Base-by-base conservation (phyloP, 2,329 filamentous ascomycete genomes). In the Exophiala sp. region DNA sequence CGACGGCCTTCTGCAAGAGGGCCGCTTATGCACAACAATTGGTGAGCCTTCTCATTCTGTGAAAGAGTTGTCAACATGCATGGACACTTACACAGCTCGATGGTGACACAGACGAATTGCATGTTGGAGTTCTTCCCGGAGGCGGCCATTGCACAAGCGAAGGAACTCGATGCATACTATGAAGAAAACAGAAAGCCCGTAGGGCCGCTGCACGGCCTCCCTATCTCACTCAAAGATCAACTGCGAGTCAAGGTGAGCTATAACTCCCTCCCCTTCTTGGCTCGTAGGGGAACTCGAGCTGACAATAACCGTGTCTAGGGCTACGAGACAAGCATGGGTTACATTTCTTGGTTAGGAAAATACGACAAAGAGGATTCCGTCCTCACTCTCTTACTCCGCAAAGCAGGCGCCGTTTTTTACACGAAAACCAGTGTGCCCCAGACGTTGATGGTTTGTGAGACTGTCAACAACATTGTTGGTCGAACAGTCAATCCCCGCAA, bases 381-480 rank as follows among this genome's bases (percentile, higher is more conserved):
- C 16, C 53, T 65, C 35, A 58, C 61, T 2, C 53, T 58, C 4
- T 57, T 81, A 1, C 69, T 83, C 1, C 65, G 72, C 39, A 68
- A 64, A 0, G 72, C 75, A 2, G 81, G 81, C 4, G 80, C 79
- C 9, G 72, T 83, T 24, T 73, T 80, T 58, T 82, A 80, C 62
- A 77, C 79, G 58, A 82, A 82, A 69, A 82, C 80, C 0, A 81
- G 78, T 58, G 74, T 81, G 3, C 78, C 80, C 0, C 85, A 82
- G 1, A 82, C 82, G 10, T 84, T 86, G 77, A 86, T 88, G 84
- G 85, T 86, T 47, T 78, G 82, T 10, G 85, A 87, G 65, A 80
- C 76, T 1, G 80, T 85, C 12, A 87, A 87, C 69, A 85, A 86
- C 60, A 74, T 81, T 1, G 82, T 83, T 61, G 85, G 84, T 7